These are phyloP conservation scores for Thraustochytrium sp. DNA, from an alignment of 352 stramenopile species.

Conservation along the genomic window DNA sequence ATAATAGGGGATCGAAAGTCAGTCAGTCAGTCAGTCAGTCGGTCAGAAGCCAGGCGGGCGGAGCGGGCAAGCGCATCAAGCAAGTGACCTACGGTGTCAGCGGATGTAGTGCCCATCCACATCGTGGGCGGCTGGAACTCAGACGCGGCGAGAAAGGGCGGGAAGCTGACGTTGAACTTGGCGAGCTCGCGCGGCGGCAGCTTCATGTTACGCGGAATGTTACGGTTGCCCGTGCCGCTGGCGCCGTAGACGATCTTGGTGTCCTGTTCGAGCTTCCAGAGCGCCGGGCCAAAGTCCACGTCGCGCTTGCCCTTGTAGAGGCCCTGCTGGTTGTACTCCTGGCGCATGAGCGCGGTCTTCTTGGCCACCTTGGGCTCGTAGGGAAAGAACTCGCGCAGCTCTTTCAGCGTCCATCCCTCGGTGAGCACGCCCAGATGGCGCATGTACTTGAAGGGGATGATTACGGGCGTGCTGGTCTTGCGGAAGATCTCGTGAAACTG, in stretches of 20 bases:
- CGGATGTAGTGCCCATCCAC: conserved; percentile 43
- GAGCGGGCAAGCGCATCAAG: neutral
- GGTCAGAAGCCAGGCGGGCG: neutral
- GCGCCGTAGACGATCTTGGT: conserved; percentile 6
- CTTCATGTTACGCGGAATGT: conserved; percentile 43
- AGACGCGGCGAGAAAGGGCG: conserved; percentile 19
- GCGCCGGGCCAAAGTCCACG: conserved; percentile 33
- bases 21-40: neutral
- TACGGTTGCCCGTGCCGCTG: conserved; percentile 13
- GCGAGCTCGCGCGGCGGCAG: neutral
- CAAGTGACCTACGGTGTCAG: conserved; percentile 32
- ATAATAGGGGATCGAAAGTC: neutral
- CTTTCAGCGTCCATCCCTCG: conserved; percentile 21
- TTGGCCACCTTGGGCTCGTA: conserved; percentile 30
- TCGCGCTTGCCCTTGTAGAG: neutral
- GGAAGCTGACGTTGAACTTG: conserved; percentile 10
- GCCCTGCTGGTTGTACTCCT: conserved; percentile 6
- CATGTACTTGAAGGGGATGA: conserved; percentile 42
- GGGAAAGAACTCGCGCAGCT: conserved; percentile 22
- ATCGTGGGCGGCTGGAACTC: conserved; percentile 37
- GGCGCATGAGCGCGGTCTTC: conserved; percentile 14
- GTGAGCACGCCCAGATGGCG: conserved; percentile 25
- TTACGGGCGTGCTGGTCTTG: conserved; percentile 37
- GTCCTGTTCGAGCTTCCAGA: conserved; percentile 33
- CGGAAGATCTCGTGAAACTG: conserved; percentile 44